Percentiles rank a stretch among this genome's conserved stretches.
phyloP scores from a whole-genome alignment of 345 rosid genomes.

The thale cress (Arabidopsis thaliana) region DNA sequence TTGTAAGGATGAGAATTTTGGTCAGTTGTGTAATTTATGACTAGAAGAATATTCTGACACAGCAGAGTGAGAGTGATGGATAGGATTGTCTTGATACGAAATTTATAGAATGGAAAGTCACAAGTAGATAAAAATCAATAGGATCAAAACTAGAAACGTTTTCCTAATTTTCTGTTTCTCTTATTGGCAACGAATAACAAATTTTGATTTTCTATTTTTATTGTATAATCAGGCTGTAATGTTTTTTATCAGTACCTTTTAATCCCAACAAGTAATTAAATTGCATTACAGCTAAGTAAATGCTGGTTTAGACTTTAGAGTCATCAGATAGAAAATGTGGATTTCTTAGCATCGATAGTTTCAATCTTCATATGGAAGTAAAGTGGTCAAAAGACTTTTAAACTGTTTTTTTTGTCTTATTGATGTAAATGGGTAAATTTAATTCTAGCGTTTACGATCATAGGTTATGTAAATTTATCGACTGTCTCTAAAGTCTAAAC shows the following conservation, averaged over 20 bases:
- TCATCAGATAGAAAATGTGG: conserved; percentile 6
- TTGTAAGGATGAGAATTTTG: background rate
- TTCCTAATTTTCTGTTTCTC: conserved; percentile 3
- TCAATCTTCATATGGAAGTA: conserved; percentile 29
- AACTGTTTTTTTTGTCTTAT: background rate
- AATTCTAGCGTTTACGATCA: background rate
- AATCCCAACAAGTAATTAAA: conserved; percentile 1
- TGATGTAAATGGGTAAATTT: background rate
- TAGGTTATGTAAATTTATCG: background rate
- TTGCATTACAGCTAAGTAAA: conserved; percentile 21
- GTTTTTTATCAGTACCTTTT: background rate
- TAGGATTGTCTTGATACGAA: conserved; percentile 9
- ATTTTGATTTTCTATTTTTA: background rate
- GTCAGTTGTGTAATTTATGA: conserved; percentile 18
- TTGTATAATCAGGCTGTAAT: background rate
- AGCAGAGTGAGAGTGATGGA: conserved; percentile 13
- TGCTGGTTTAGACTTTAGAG: conserved; percentile 9
- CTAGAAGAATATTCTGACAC: conserved; percentile 34
- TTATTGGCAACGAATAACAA: conserved; percentile 6
- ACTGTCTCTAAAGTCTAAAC: background rate
- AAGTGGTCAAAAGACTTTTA: conserved; percentile 22
- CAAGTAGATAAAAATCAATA: conserved; percentile 3
- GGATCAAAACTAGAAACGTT: conserved; percentile 19
- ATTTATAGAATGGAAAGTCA: conserved; percentile 3
- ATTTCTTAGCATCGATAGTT: conserved; percentile 13